These are phyloP conservation scores for Vitis rotundifolia DNA, from an alignment of 164 flowering plant species.

Conservation along the genomic window DNA sequence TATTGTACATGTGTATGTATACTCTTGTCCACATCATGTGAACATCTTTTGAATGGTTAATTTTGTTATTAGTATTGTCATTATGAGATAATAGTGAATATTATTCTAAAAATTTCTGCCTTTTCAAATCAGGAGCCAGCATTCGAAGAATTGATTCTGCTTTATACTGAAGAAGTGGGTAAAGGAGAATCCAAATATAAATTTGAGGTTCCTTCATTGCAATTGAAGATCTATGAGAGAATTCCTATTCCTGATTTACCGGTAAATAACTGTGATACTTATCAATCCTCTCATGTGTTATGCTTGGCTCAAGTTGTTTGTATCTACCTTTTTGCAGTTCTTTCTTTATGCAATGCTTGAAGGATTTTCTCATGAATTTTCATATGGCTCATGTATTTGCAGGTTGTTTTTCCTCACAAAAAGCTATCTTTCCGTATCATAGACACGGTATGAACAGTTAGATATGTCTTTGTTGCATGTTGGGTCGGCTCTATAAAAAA, in stretches of 20 bases:
- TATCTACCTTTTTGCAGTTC: neutral
- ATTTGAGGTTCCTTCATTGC: conserved; percentile 56
- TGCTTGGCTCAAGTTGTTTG: conserved; percentile 3
- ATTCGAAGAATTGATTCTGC: conserved; percentile 83
- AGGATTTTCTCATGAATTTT: conserved; percentile 1
- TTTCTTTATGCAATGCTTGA: neutral
- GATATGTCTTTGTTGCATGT: neutral
- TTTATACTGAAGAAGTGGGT: conserved; percentile 57
- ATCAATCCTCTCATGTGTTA: conserved; percentile 1
- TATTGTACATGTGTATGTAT: too few species aligned
- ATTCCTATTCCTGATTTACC: conserved; percentile 96
- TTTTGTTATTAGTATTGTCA: neutral
- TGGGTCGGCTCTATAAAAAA: neutral
- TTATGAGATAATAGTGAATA: neutral
- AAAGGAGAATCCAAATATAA: conserved; percentile 27
- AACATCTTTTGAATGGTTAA: too few species aligned
- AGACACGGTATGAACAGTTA: conserved; percentile 65
- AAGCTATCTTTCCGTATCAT: conserved; percentile 92
- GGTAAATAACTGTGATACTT: conserved; percentile 43
- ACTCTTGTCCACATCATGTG: too few species aligned
- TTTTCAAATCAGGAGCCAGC: conserved; percentile 74
- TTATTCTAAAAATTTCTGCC: neutral
- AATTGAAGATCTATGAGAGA: conserved; percentile 80
- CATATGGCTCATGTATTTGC: conserved; percentile 21
- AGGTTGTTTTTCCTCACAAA: conserved; percentile 98